Evolutionary conservation across 2,329 filamentous ascomycete genomes (phyloP).

Genomic region (Apiospora phragmitis): DNA sequence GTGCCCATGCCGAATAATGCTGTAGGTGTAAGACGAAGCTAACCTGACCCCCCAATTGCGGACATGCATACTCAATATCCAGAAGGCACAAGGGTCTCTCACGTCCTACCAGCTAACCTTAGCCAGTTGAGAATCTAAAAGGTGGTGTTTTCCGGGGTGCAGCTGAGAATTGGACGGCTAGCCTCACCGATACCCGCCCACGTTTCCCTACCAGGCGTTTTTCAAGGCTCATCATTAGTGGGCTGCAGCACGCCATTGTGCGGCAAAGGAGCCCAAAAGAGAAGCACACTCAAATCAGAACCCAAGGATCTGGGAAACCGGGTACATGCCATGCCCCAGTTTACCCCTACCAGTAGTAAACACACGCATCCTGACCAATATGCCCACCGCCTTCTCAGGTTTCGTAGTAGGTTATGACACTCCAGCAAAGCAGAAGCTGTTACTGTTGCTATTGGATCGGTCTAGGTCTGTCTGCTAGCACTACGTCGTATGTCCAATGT

Average conservation of each 20-base stretch:
- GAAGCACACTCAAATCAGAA: not conserved
- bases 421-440: too few species aligned
- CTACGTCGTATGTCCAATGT: not conserved
- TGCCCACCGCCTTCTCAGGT: not conserved
- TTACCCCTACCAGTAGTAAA: not conserved
- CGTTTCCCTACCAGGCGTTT: not conserved
- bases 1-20: not conserved
- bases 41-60: not conserved
- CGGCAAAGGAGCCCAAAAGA: not conserved
- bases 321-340: not conserved
- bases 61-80: not conserved
- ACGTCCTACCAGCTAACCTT: not conserved
- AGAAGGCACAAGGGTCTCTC: not conserved
- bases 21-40: not conserved
- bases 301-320: not conserved
- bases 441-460: not conserved
- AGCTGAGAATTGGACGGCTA: not conserved
- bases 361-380: not conserved
- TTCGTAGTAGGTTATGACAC: not conserved
- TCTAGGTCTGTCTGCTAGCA: not conserved
- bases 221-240: not conserved
- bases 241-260: not conserved
- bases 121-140: not conserved
- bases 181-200: not conserved
- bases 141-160: not conserved